phyloP scores from a whole-genome alignment of 176 grass and related monocot species.

The Zoysia pacifica region DNA sequence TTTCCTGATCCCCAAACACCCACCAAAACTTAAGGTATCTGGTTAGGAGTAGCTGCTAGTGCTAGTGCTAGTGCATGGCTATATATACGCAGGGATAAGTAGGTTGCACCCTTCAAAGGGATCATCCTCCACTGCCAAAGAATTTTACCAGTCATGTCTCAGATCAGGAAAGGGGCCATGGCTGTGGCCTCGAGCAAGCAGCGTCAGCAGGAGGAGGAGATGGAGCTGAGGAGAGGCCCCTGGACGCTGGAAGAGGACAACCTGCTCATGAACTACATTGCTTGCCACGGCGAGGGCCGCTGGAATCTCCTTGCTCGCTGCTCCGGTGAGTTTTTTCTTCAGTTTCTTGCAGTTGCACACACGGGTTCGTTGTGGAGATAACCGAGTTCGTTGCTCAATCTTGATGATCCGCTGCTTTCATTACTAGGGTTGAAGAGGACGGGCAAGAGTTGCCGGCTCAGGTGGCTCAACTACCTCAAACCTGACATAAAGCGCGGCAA shows the following conservation, averaged over 20 bases:
- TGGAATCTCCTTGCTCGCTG: conserved; percentile 90
- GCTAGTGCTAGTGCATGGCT: conserved; percentile 47
- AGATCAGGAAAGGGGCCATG: conserved; percentile 60
- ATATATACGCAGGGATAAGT: conserved; percentile 42
- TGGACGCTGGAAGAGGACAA: conserved; percentile 91
- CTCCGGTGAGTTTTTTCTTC: conserved; percentile 52
- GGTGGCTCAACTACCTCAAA: conserved; percentile 93
- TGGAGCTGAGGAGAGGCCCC: conserved; percentile 75
- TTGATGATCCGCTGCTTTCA: background rate
- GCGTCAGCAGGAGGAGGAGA: conserved; percentile 66
- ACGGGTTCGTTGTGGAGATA: background rate
- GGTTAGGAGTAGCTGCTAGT: conserved; percentile 35
- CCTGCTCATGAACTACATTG: conserved; percentile 93
- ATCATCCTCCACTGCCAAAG: conserved; percentile 28
- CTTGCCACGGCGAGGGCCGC: conserved; percentile 82
- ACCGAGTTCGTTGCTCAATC: background rate
- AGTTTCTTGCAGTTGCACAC: background rate
- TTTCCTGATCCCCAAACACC: conserved; percentile 26
- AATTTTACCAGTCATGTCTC: conserved; percentile 54
- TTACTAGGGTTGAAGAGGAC: conserved; percentile 85
- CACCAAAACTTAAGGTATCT: conserved; percentile 31
- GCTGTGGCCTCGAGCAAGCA: conserved; percentile 39
- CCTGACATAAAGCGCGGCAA: conserved; percentile 90
- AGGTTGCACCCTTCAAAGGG: conserved; percentile 36
- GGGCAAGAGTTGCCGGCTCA: conserved; percentile 81